Base-by-base conservation (phyloP, 768 basidiomycete genomes). In the Lepiota subincarnata region DNA sequence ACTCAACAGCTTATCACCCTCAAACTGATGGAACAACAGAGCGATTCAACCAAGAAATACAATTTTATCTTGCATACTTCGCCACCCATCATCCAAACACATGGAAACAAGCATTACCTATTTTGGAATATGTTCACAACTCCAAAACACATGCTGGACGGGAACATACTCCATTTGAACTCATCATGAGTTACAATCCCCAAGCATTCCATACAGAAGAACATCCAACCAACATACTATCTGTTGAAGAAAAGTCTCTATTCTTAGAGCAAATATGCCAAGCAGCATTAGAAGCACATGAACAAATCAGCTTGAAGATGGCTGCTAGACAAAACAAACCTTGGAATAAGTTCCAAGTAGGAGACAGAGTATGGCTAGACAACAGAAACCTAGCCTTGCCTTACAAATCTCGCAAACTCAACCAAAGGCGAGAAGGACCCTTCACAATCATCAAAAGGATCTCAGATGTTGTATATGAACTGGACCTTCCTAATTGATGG, bases 1-100 rank as follows among this genome's bases (percentile, higher is more conserved):
- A 64, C 3, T 67, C 65, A 4, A 73, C 70, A 0, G 67, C 70
- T 2, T 75, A 65, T 57, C 74, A 74, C 40, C 73, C 70, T 2
- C 54, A 67, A 53, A 59, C 60, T 0, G 60, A 65, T 44, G 60
- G 63, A n/a, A 47, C 52, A 19, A 65, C 61, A 0, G 55, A 66
- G 57, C 12, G 50, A 0, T 41, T 57, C 2, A 67, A 67, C 26
- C 57, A 63, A 47, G 61, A 64, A 54, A 47, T 67, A 0, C 53
- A 63, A 50, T 28, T 53, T 1, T 64, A 60, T 22, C 55, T 66
- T 1, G 46, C 55, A 0, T 57, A 62, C 8, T 59, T 54, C 37
- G 59, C 60, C n/a, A 56, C 57, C 34, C 38, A 53, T 1, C 40
- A 57, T 7, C 66, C 62, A 18, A 36, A 38, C 0, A 49, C 54